Percentiles rank a stretch among this genome's conserved stretches.
Conservation (phyloP, 495 filamentous ascomycete species). For the Penicillium diatomitis region DNA sequence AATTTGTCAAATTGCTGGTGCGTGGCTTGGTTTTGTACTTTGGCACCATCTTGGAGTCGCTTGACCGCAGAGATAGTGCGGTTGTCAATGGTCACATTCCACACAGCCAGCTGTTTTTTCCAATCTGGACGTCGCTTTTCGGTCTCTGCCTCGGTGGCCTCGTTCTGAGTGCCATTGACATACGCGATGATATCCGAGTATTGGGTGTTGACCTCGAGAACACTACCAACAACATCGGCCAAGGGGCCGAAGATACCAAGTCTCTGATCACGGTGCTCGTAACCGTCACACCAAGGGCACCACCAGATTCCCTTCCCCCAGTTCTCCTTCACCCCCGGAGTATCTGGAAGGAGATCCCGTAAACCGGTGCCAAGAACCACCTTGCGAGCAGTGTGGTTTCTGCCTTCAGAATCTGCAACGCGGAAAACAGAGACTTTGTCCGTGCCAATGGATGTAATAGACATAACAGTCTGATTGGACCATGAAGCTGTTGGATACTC, state of each 20-base stretch:
- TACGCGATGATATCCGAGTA: conserved; percentile 36
- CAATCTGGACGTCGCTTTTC: conserved; percentile 32
- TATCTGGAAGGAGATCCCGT: conserved; percentile 42
- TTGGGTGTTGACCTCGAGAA: conserved; percentile 42
- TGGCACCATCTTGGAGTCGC: conserved; percentile 35
- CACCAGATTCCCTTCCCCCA: conserved; percentile 53
- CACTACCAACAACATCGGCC: conserved; percentile 29
- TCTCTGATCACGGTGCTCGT: conserved; percentile 47
- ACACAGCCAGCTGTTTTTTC: conserved; percentile 35
- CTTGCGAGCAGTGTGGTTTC: conserved; percentile 36
- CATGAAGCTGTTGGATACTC: conserved; percentile 39
- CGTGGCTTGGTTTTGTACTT: conserved; percentile 22
- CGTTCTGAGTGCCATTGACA: conserved; percentile 46
- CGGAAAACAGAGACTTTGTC: conserved; percentile 34
- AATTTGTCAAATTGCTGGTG: conserved; percentile 41
- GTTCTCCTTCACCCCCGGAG: conserved; percentile 39
- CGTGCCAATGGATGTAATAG: conserved; percentile 25
- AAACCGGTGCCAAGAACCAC: conserved; percentile 49
- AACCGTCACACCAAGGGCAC: conserved; percentile 56
- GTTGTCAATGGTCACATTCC: conserved; percentile 46
- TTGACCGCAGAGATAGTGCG: conserved; percentile 38
- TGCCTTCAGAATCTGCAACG: conserved; percentile 25
- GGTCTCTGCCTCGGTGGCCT: conserved; percentile 25
- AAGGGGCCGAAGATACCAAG: conserved; percentile 43
- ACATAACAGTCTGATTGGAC: conserved; percentile 39